Evolutionary conservation across 768 basidiomycete genomes (phyloP), one percentile per base, ranked within the genome.

Genomic region (Rhizopogon vesiculosus): DNA sequence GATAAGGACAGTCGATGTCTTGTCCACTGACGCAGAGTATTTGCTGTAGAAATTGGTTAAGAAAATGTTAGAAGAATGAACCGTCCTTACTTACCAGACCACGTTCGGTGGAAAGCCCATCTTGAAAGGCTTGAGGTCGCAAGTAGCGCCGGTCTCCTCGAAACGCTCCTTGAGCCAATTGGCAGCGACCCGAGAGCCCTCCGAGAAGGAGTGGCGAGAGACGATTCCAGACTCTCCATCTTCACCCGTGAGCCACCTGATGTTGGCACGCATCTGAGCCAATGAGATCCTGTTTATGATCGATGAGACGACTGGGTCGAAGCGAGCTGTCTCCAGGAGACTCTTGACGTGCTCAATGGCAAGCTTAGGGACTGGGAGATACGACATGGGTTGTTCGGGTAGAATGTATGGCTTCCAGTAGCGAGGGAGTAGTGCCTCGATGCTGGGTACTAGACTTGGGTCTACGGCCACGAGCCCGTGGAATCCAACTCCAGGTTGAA

Each of bases 201-300:
- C 59, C 0, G 84, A 77, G 69, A 94, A 96, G 8, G 89, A 90
- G 66, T 94, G 91, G n/a, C 94, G 79, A 1, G 86, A 87, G 31
- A 83, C 60, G 60, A 95, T 88, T 10, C 81, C 81, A 8, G 89
- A 91, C 42, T 72, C 69, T 16, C 73, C 76, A 61, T 87, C 85
- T 68, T 97, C 93, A 48, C 92, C 93, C 0, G 93, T 93, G 56
- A 97, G 82, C 67, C 83, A 94, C 51, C 85, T 80, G 45, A 94
- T 78, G 68, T 92, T 88, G 42, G 80, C 77, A 56, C 76, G 75
- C 72, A 96, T 82, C 61, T 84, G 79, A 9, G 78, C 68, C 13
- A 87, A 61, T 31, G 86, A 87, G 54, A 96, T 77, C 49, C 84
- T 83, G 56, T 81, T 78, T 25, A 93, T 81, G 55, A 89, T 75